Base-by-base conservation (phyloP, 768 basidiomycete genomes). In the Multifurca ochricompacta region DNA sequence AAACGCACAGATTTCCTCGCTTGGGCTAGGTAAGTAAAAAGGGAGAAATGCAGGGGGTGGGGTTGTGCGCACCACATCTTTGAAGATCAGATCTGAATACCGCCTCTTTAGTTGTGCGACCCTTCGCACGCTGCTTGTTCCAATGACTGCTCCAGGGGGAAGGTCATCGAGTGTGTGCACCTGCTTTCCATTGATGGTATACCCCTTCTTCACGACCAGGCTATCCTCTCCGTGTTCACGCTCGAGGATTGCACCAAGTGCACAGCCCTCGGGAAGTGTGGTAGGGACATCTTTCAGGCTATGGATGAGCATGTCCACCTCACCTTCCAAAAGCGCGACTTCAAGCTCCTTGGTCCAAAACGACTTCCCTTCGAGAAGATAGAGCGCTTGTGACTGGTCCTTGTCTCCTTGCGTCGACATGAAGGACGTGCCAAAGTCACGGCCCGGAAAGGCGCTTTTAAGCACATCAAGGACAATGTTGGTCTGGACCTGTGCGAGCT, bases 311-410 rank as follows among this genome's bases (percentile, higher is more conserved):
- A 97, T 82, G 67, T 99, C 96, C 45, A 94, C 86, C 11, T 76
- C 72, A 28, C 77, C 71, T 40, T 83, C 76, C 51, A 81, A 75
- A 56, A 99, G 72, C 40, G 82, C 83, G 18, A 88, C 86, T 67
- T 99, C 96, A 50, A 99, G 82, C 63, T 97, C 95, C 63, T 91
- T 89, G 34, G 96, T 99, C 96, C 96, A 99, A 27, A 97, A 70
- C 0, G 87, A 78, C 66, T 91, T 91, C n/a, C 90, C 91, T 35
- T 92, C 92, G 14, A 96, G 72, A 8, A 93, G 75, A 69, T 94
- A 94, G 16, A 96, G 74, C 3, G 80, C 78, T 60, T 91, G 85
- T 1, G 85, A 81, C 69, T 94, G 91, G 64, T 96, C 93, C 64
- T 88, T 87, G 72, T 98, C 95, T 3, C 75, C 95, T 65, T 71